Percentiles rank a stretch among this genome's conserved stretches.
These are phyloP conservation scores for Kickxella alabastrina DNA, from an alignment of 192 early-diverging fungal species.

Conservation along the genomic window DNA sequence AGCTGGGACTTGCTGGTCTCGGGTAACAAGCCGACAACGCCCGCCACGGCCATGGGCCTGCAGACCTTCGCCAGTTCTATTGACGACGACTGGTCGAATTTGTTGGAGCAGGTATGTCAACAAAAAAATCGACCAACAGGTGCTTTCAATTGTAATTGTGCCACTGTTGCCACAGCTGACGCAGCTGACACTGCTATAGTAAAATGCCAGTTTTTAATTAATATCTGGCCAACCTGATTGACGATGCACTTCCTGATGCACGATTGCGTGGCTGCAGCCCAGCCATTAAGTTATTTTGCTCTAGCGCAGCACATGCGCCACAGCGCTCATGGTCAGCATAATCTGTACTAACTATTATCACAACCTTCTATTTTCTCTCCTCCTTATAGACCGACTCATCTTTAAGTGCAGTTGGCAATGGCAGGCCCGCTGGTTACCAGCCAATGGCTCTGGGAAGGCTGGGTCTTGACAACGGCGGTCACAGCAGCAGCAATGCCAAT, in stretches of 20 bases:
- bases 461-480: constrained; percentile 5
- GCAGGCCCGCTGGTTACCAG: constrained; percentile 27
- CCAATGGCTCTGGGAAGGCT: constrained; percentile 21
- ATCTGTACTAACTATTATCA: too few species aligned
- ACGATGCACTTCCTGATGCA: too few species aligned
- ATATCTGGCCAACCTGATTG: too few species aligned
- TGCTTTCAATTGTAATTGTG: neutral
- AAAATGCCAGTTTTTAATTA: too few species aligned
- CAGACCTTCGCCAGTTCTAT: constrained; percentile 26
- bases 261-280: too few species aligned
- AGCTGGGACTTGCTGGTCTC: constrained; percentile 35
- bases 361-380: too few species aligned
- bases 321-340: too few species aligned
- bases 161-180: too few species aligned
- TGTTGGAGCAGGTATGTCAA: constrained; percentile 41
- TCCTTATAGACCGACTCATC: constrained; percentile 30
- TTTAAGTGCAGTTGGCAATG: constrained; percentile 12
- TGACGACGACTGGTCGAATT: constrained; percentile 46
- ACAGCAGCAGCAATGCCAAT: neutral
- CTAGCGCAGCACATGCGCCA: too few species aligned
- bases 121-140: neutral
- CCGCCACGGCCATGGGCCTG: constrained; percentile 20
- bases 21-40: constrained; percentile 12
- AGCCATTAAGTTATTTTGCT: too few species aligned
- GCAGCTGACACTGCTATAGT: too few species aligned